Base-by-base conservation (phyloP, 352 stramenopile species). In the Phytophthora parvispora region DNA sequence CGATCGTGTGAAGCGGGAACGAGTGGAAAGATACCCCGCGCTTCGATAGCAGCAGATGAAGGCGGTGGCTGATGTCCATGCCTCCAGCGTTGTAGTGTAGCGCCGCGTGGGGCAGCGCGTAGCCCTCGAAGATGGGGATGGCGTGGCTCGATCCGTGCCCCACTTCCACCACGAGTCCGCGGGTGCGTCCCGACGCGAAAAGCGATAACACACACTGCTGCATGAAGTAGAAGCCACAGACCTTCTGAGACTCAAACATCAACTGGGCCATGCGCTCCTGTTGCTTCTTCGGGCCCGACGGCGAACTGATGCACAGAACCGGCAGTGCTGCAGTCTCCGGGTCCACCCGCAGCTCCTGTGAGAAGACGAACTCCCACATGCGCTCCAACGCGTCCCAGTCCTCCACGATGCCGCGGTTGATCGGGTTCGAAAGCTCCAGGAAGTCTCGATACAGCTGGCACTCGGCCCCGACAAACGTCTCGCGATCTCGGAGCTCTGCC, bases 381-480 rank as follows among this genome's bases (percentile, higher is more conserved):
- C 84, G 83, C 63, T 97, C 91, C 45, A 98, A 75, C 18, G 88
- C 80, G 52, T 95, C 90, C 86, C 89, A 97, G 66, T 97, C 84
- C 60, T 91, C 77, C 6, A 98, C 78, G 24, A 95, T 48, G 4
- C 92, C 92, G 8, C 88, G 73, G 25, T 93, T 80, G 29, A 97
- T 88, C 1, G 92, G 92, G 29, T 95, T 76, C 29, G 84, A 77
- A 24, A 90, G 69, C 36, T 93, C 87, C 13, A 94, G 58, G 40
- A 80, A 86, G 54, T 95, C 89, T 7, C 84, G 81, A 60, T 88
- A 86, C 60, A 91, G 67, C 62, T 91, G 81, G 42, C 83, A 88
- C 63, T 92, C 81, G 47, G 52, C 62, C 13, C 83, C 79, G 3
- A 94, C 83, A 43, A 92, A 93, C n/a, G 64, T 90, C 27, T 93